Evolutionary conservation across 495 filamentous ascomycete genomes (phyloP).

Genomic region (Neurospora africana): DNA sequence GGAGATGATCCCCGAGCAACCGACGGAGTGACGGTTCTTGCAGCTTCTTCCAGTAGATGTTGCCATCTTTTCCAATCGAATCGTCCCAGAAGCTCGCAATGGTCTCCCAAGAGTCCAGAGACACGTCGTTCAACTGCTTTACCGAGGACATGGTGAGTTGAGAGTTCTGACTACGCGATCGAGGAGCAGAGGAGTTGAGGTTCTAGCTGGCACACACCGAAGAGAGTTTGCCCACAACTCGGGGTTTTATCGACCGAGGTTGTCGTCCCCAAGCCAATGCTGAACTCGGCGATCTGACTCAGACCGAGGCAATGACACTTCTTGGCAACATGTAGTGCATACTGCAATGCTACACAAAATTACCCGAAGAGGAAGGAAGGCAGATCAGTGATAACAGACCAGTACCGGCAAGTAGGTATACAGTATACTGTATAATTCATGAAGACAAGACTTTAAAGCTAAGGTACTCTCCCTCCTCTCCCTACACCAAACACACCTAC

Average conservation of each 20-base stretch:
- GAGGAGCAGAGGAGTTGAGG: neutral
- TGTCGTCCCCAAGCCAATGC: neutral
- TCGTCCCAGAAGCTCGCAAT: slow-evolving; percentile 30
- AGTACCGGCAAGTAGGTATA: neutral
- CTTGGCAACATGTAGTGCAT: neutral
- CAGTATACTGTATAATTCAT: neutral
- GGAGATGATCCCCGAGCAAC: slow-evolving; percentile 14
- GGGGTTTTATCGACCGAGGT: neutral
- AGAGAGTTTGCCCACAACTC: neutral
- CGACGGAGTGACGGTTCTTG: slow-evolving; percentile 27
- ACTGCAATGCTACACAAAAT: neutral
- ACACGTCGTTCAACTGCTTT: neutral
- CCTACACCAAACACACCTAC: neutral
- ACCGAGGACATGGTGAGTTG: neutral
- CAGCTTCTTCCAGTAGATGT: slow-evolving; percentile 28
- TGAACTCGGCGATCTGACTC: neutral
- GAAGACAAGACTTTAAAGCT: neutral
- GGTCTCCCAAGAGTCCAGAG: slow-evolving; percentile 23
- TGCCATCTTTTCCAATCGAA: slow-evolving; percentile 26
- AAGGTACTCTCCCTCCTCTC: neutral
- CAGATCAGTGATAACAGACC: neutral
- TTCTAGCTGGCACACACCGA: neutral
- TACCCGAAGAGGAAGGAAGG: neutral
- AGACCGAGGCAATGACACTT: neutral
- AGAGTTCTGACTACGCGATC: neutral